Base-by-base conservation (phyloP, 192 early-diverging fungal genomes). In the Podila epigama region DNA sequence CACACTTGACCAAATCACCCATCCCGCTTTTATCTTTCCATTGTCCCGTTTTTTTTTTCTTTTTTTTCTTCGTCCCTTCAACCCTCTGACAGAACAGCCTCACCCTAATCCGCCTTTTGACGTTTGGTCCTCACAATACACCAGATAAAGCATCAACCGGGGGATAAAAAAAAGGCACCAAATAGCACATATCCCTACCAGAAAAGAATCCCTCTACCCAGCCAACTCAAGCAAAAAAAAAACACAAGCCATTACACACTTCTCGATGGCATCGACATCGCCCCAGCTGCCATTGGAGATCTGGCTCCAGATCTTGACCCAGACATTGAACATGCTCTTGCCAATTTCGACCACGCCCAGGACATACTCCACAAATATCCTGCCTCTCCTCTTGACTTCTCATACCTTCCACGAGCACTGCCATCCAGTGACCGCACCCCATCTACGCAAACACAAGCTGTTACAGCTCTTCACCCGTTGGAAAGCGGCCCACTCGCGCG, bases 401-500 rank as follows among this genome's bases (percentile, higher is more conserved):
- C 73, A 64, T 16, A 68, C 60, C 10, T 77, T 77, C 33, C 61
- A 77, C 18, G 60, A 77, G 28, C 66, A 77, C n/a, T 77, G 73
- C 29, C 66, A 68, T 31, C 66, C 73, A 8, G 44, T 77, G 13
- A 77, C 73, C n/a, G 58, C 39, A 20, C 66, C 73, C 18, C 66
- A 77, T 34, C 56, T 77, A 29, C 65, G 73, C 20, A 77, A 77
- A 60, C 66, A 77, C 41, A 58, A 37, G 35, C 40, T 77, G 12
- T 40, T 77, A 4, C 73, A 64, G 22, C 66, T 77, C 12, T 77
- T 77, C 42, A 68, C 73, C 8, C 48, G 66, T 10, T 77, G 73
- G 73, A 77, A 77, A 42, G 73, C 73, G 2, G 73, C 73, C 6
- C 73, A 77, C 37, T 77, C 73, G 15, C 48, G 73, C 57, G 73